phyloP scores from a whole-genome alignment of 1,284 basidiomycete genomes.

The Trametes pubescens region DNA sequence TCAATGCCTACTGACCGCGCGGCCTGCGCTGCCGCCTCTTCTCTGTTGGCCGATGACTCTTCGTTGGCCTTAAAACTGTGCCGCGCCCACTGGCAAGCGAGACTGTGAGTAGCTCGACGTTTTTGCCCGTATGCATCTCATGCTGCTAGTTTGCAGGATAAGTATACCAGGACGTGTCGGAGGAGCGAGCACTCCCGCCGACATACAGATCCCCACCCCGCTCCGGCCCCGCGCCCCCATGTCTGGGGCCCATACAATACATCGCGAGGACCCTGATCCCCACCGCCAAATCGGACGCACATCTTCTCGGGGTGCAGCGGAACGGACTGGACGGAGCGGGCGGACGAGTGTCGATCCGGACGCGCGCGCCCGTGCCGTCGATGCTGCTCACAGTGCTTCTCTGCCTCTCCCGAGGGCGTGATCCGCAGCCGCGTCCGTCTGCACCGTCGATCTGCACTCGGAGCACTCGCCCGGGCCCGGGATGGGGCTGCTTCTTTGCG shows the following conservation, averaged over 20 bases:
- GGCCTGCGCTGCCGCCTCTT: not conserved
- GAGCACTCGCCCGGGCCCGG: constrained; percentile 19
- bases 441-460: constrained; percentile 12
- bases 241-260: not conserved
- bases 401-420: constrained; percentile 7
- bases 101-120: not conserved
- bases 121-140: not conserved
- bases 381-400: not conserved
- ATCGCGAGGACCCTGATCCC: constrained; percentile 9
- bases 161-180: not conserved
- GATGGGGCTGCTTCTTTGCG: constrained; percentile 19
- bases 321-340: constrained; percentile 14
- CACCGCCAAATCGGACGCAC: constrained; percentile 1
- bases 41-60: not conserved
- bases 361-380: not conserved
- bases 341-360: constrained; percentile 12
- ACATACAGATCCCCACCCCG: constrained; percentile 1
- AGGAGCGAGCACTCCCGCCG: not conserved
- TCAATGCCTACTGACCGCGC: not conserved
- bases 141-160: not conserved
- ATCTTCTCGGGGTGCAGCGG: constrained; percentile 13
- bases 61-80: not conserved
- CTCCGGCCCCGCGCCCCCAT: not conserved
- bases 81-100: not conserved
- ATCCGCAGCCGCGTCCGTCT: constrained; percentile 6